Conservation (phyloP, 2,329 filamentous ascomycete species). For the Trichoderma atroviride region DNA sequence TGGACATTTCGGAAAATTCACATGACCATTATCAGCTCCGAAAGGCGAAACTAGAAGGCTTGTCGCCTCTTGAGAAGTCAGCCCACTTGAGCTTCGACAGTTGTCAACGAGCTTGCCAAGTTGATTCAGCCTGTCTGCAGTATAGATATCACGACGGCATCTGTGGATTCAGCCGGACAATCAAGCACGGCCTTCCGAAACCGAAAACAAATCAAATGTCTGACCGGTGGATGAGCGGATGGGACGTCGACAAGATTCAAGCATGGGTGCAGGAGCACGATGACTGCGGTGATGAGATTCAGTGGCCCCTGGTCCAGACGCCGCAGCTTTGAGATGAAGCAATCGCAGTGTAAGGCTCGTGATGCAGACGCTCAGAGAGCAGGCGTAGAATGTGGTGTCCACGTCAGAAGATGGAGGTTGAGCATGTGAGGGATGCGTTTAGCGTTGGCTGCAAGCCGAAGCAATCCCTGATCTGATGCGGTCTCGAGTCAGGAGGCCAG, state of each 20-base stretch:
- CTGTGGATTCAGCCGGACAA: constrained; percentile 42
- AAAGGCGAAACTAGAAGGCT: constrained; percentile 39
- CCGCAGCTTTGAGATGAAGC: not conserved
- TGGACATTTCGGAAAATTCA: constrained; percentile 37
- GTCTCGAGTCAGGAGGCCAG: constrained; percentile 13
- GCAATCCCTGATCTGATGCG: not conserved
- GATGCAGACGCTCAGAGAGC: not conserved
- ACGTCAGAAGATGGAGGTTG: not conserved
- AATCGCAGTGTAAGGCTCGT: constrained; percentile 7
- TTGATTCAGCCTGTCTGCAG: constrained; percentile 44
- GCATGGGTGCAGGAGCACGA: constrained; percentile 44
- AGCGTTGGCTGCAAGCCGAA: not conserved
- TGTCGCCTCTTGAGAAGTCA: constrained; percentile 43
- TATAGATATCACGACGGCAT: constrained; percentile 45
- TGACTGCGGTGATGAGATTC: constrained; percentile 35
- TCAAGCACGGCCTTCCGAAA: constrained; percentile 46
- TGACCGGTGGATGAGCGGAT: constrained; percentile 45
- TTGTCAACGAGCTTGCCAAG: constrained; percentile 51
- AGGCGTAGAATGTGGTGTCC: not conserved
- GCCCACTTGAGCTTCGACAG: constrained; percentile 48
- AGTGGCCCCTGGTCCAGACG: constrained; percentile 14
- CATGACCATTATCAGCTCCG: constrained; percentile 40
- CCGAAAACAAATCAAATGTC: constrained; percentile 36
- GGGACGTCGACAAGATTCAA: constrained; percentile 46
- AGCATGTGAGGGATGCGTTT: constrained; percentile 4